These are phyloP conservation scores for Fusarium pininemorale DNA, from an alignment of 2,329 filamentous ascomycete species.

Conservation along the genomic window DNA sequence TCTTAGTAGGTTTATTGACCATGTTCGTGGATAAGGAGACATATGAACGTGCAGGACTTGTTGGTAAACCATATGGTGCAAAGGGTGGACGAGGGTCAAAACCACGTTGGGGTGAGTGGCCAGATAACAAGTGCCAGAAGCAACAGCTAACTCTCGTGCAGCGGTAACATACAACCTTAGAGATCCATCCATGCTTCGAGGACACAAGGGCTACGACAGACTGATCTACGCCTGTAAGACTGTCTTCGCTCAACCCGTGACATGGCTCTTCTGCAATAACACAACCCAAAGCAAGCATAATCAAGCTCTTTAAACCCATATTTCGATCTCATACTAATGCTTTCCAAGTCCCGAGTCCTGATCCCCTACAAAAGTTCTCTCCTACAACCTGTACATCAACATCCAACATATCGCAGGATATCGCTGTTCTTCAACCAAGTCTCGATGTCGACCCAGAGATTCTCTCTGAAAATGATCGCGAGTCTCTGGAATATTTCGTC, in stretches of 20 bases:
- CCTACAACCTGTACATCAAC: slow-evolving; percentile 54
- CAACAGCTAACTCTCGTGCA: slow-evolving; percentile 50
- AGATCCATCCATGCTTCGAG: slow-evolving; percentile 78
- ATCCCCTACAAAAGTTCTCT: slow-evolving; percentile 58
- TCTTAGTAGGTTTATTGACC: slow-evolving; percentile 68
- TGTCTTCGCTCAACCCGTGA: slow-evolving; percentile 71
- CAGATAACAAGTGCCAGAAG: background rate
- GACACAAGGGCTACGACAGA: slow-evolving; percentile 84
- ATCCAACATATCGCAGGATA: slow-evolving; percentile 24
- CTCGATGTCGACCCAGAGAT: slow-evolving; percentile 39
- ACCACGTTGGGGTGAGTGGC: slow-evolving; percentile 74
- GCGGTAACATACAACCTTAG: slow-evolving; percentile 82
- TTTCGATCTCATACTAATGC: slow-evolving; percentile 34
- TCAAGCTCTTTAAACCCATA: background rate
- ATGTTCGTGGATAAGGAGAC: slow-evolving; percentile 83
- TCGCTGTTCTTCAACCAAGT: slow-evolving; percentile 35
- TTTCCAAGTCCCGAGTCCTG: slow-evolving; percentile 57
- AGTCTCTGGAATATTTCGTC: slow-evolving; percentile 69
- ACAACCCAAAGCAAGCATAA: slow-evolving; percentile 41
- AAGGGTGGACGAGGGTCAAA: slow-evolving; percentile 69
- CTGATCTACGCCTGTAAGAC: slow-evolving; percentile 82
- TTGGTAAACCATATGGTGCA: slow-evolving; percentile 71
- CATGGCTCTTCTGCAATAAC: slow-evolving; percentile 82
- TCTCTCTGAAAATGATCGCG: slow-evolving; percentile 50
- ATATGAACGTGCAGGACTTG: slow-evolving; percentile 84